A percentile compares a stretch with the other conserved stretches of the same genome.
Conservation (phyloP, 1,284 basidiomycete species). For the Ceratobasidium sp. region DNA sequence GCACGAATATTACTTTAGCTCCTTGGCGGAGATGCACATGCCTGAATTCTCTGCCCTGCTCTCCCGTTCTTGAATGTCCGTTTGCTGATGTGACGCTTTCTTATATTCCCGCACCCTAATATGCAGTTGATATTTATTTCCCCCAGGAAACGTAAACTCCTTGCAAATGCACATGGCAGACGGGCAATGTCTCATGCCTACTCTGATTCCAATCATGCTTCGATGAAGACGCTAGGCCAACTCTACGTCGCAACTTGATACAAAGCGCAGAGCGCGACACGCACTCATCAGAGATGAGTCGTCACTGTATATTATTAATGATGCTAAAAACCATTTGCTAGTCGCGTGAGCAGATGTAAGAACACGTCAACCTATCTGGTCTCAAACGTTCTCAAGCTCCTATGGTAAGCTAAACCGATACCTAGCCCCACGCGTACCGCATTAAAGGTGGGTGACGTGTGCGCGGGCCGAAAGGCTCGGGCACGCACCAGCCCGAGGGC, state of each 20-base stretch:
- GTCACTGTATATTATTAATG: not conserved
- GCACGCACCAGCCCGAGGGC: conserved; percentile 8
- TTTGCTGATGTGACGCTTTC: not conserved
- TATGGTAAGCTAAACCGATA: not conserved
- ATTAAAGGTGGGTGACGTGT: not conserved
- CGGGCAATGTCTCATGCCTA: too few species aligned
- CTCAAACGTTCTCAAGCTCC: not conserved
- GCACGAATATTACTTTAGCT: conserved; percentile 90
- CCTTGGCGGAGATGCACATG: conserved; percentile 81
- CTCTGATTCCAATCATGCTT: too few species aligned
- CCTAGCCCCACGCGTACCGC: not conserved
- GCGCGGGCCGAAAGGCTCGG: conserved; percentile 11
- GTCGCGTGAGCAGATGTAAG: too few species aligned
- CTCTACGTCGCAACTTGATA: too few species aligned
- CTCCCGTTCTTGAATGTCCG: conserved; percentile 4
- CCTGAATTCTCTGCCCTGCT: conserved; percentile 54
- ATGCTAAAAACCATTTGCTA: not conserved
- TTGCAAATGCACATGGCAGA: not conserved
- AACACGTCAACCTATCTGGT: too few species aligned
- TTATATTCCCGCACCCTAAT: not conserved
- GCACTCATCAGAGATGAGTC: too few species aligned
- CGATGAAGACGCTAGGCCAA: too few species aligned
- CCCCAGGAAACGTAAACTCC: not conserved
- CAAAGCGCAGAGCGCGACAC: too few species aligned
- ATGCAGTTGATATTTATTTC: not conserved